Base-by-base conservation (phyloP, 352 stramenopile species). In the Phytophthora tentaculata region DNA sequence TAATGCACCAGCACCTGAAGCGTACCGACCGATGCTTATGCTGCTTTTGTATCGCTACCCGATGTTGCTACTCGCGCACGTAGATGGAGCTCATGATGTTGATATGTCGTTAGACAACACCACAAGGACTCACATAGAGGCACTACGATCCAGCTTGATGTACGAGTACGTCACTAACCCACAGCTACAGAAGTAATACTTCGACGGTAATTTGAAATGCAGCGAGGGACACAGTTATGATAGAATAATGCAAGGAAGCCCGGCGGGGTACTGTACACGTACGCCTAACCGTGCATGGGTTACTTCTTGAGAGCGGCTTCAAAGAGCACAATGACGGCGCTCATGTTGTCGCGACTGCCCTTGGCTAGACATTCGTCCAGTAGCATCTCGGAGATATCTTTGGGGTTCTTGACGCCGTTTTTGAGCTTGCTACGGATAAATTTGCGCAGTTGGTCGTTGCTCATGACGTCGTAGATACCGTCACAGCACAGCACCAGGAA, bases 391-490 rank as follows among this genome's bases (percentile, higher is more conserved):
- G 84, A 83, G 53, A 94, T 91, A 3, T 84, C 76, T 54, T 91
- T 84, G 1, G 86, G 76, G 60, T 77, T 83, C 62, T 72, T 74
- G 6, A 74, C 43, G 4, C 65, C 72, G 29, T 48, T 80, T 59
- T 90, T 90, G 52, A 94, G 73, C 68, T 94, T 92, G 66, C 68
- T 70, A 6, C 86, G 84, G 22, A 97, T 89, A 58, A 97, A 98
- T 69, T 96, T 92, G 48, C 94, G 86, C 55, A 95, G 77, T 76
- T 98, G 90, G 71, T 98, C 89, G 71, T 98, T 97, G 67, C 80
- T 95, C 89, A 98, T 98, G 29, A 98, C 95, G 64, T 98, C 95
- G 76, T 93, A 98, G 57, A 98, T 94, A 57, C 95, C 95, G 64
- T 98, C 95, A 63, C 93, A 98, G 48, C 85, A 91, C 16, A 98